A percentile compares a stretch with the other conserved stretches of the same genome.
phyloP scores from a whole-genome alignment of 805 yeast species.

The Wickerhamiella dianesei region DNA sequence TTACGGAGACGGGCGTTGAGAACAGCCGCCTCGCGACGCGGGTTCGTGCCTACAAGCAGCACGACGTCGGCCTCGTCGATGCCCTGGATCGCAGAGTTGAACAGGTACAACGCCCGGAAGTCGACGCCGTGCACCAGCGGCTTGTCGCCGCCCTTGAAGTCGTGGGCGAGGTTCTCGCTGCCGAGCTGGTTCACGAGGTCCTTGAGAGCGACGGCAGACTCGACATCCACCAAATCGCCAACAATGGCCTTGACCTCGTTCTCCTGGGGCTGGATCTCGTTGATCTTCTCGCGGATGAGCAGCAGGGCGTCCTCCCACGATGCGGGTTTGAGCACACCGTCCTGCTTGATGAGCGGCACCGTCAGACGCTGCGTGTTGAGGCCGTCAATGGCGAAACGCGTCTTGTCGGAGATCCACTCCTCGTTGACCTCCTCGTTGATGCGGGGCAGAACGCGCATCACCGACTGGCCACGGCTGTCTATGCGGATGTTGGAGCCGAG shows the following conservation, averaged over 20 bases:
- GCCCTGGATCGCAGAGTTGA: conserved; percentile 68
- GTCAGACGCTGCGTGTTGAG: conserved; percentile 76
- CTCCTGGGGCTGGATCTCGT: conserved; percentile 42
- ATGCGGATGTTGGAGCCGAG: conserved; percentile 73
- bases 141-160: conserved; percentile 41
- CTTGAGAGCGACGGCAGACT: conserved; percentile 67
- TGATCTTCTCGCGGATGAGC: conserved; percentile 49
- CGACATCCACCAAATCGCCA: conserved; percentile 75
- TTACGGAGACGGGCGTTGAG: conserved; percentile 72
- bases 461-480: conserved; percentile 77
- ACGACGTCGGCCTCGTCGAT: conserved; percentile 74
- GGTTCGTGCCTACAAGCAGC: conserved; percentile 71
- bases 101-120: conserved; percentile 62
- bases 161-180: conserved; percentile 69
- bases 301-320: conserved; percentile 81
- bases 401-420: conserved; percentile 84
- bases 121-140: conserved; percentile 59
- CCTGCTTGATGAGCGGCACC: conserved; percentile 59
- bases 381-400: conserved; percentile 77
- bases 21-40: conserved; percentile 83
- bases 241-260: conserved; percentile 69
- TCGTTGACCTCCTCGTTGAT: conserved; percentile 76
- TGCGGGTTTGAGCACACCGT: conserved; percentile 54
- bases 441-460: conserved; percentile 76
- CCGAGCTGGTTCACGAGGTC: conserved; percentile 65